These are phyloP conservation scores for Ottelia alismoides DNA, from an alignment of 106 monocot species.

Conservation along the genomic window DNA sequence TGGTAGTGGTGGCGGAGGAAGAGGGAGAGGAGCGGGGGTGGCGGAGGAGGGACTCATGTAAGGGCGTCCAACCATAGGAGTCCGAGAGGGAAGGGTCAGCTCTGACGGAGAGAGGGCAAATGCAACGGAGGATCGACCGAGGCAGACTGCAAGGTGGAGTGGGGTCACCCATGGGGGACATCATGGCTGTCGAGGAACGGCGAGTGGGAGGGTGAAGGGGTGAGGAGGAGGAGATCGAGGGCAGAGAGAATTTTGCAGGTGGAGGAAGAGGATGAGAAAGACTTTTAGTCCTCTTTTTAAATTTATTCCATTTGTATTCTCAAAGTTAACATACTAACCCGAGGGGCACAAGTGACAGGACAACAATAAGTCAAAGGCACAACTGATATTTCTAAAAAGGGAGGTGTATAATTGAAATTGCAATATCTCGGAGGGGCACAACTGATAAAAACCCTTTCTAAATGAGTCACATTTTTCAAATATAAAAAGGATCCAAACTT, in stretches of 20 bases:
- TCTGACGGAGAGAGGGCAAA: slow-evolving; percentile 29
- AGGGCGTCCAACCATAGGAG: slow-evolving; percentile 65
- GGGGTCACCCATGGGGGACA: slow-evolving; percentile 50
- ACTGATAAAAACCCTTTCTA: too few species aligned
- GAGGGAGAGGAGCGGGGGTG: slow-evolving; percentile 14
- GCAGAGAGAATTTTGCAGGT: too few species aligned
- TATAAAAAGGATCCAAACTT: too few species aligned
- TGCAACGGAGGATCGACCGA: slow-evolving; percentile 18
- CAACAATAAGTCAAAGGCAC: too few species aligned
- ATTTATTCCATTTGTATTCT: too few species aligned
- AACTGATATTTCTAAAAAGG: too few species aligned
- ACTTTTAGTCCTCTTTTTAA: not conserved
- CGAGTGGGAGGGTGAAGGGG: slow-evolving; percentile 26
- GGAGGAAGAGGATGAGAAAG: too few species aligned
- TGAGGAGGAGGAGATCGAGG: slow-evolving; percentile 11
- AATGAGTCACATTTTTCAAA: too few species aligned
- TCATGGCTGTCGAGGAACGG: slow-evolving; percentile 64
- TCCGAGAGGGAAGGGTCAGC: slow-evolving; percentile 80
- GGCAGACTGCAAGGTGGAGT: slow-evolving; percentile 75
- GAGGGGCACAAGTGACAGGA: too few species aligned
- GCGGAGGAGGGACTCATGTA: slow-evolving; percentile 51
- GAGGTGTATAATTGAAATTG: too few species aligned
- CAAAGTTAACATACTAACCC: too few species aligned
- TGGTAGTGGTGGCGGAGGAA: slow-evolving; percentile 61
- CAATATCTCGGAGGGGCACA: too few species aligned